Conservation (phyloP, 805 yeast genomes). For the Zygosaccharomyces bisporus region DNA sequence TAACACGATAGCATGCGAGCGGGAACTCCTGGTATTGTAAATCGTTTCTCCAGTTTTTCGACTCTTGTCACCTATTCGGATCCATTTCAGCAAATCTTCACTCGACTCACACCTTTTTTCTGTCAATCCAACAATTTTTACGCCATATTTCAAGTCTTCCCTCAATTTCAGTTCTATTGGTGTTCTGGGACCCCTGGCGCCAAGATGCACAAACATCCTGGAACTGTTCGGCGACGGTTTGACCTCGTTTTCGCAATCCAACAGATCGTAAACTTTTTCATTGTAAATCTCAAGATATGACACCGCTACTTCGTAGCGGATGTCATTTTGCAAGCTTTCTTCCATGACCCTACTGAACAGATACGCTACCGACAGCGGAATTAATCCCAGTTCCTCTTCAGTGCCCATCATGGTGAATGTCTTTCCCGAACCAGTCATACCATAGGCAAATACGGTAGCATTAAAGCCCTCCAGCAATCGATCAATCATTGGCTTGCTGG, state of each 20-base stretch:
- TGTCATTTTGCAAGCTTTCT: constrained; percentile 19
- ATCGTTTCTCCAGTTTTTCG: constrained; percentile 87
- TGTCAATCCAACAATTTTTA: constrained; percentile 68
- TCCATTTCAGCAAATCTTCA: constrained; percentile 55
- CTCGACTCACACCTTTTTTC: constrained; percentile 56
- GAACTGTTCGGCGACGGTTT: constrained; percentile 14
- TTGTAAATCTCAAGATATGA: constrained; percentile 86
- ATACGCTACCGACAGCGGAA: constrained; percentile 56
- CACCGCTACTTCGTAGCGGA: constrained; percentile 48
- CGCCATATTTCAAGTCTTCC: constrained; percentile 71
- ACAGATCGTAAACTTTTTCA: constrained; percentile 77
- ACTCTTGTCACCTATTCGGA: constrained; percentile 65
- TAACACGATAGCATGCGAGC: constrained; percentile 88
- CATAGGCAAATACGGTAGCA: constrained; percentile 89
- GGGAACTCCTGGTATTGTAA: constrained; percentile 77
- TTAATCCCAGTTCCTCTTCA: constrained; percentile 60
- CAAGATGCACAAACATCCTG: constrained; percentile 8
- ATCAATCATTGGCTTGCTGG: constrained; percentile 51
- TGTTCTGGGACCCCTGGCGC: constrained; percentile 10
- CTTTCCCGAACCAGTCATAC: constrained; percentile 93
- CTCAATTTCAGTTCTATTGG: constrained; percentile 64
- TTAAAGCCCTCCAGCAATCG: constrained; percentile 71
- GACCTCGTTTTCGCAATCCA: constrained; percentile 36
- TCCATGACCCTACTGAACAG: constrained; percentile 45
- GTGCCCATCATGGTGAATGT: constrained; percentile 83